Evolutionary conservation across 2,329 filamentous ascomycete genomes (phyloP).

Genomic region (Phoma sp.): DNA sequence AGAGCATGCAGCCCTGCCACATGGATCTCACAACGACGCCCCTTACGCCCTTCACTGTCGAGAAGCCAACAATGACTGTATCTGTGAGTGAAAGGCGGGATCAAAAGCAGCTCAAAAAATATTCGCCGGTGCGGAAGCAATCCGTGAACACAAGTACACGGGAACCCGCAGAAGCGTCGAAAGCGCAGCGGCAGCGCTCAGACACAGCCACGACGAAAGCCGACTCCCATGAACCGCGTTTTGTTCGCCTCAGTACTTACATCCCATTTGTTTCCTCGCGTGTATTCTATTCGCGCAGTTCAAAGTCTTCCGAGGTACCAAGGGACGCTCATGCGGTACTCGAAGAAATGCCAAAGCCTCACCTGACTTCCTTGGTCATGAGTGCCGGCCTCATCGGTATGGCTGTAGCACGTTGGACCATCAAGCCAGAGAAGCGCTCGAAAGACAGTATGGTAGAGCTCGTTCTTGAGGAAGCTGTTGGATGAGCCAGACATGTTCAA

Average conservation of each 20-base stretch:
- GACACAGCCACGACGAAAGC: slow-evolving; percentile 22
- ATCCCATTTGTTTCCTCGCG: slow-evolving; percentile 41
- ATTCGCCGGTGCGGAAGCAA: slow-evolving; percentile 25
- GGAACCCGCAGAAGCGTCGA: slow-evolving; percentile 12
- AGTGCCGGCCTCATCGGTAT: slow-evolving; percentile 43
- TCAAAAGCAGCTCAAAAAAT: slow-evolving; percentile 15
- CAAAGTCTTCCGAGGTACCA: slow-evolving; percentile 28
- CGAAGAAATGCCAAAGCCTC: slow-evolving; percentile 39
- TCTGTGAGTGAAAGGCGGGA: background rate
- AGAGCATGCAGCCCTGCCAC: slow-evolving; percentile 40
- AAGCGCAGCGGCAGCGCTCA: slow-evolving; percentile 28
- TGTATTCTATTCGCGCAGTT: slow-evolving; percentile 42
- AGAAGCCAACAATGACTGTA: slow-evolving; percentile 5
- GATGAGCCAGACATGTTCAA: background rate
- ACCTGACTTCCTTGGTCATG: slow-evolving; percentile 43
- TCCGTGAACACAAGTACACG: slow-evolving; percentile 8
- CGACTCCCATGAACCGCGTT: slow-evolving; percentile 33
- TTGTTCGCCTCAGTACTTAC: slow-evolving; percentile 41
- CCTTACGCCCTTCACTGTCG: slow-evolving; percentile 34
- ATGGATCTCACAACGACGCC: slow-evolving; percentile 32
- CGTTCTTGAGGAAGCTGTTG: slow-evolving; percentile 17
- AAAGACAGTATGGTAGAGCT: slow-evolving; percentile 25
- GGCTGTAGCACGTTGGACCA: slow-evolving; percentile 33
- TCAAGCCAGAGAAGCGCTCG: slow-evolving; percentile 20
- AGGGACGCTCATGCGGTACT: slow-evolving; percentile 32